These are phyloP conservation scores for Nissolia schottii DNA, from an alignment of 306 rosid genomes.

Conservation along the genomic window DNA sequence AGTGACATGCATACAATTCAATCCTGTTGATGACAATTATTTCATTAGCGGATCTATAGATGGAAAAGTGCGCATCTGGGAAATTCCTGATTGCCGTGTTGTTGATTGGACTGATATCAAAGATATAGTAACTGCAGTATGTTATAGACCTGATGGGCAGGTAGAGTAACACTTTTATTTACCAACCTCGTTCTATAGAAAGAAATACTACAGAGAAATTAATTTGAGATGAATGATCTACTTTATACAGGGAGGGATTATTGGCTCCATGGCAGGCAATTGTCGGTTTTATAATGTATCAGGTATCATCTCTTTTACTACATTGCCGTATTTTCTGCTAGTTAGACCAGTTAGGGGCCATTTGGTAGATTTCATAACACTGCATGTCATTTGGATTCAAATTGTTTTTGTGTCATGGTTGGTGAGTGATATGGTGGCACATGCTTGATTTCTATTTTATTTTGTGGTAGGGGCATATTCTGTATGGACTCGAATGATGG, in stretches of 20 bases:
- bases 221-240: constrained; percentile 20
- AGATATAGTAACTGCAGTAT: constrained; percentile 86
- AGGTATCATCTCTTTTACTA: constrained; percentile 45
- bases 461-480: background rate
- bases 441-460: background rate
- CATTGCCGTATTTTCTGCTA: background rate
- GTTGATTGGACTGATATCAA: constrained; percentile 75
- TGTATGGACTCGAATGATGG: background rate
- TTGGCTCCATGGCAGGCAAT: constrained; percentile 77
- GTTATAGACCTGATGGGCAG: constrained; percentile 93
- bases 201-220: constrained; percentile 3
- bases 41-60: constrained; percentile 97
- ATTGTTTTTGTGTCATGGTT: background rate
- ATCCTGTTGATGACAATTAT: constrained; percentile 82
- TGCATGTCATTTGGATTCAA: constrained; percentile 1
- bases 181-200: constrained; percentile 22
- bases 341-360: background rate
- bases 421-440: background rate
- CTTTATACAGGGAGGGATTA: constrained; percentile 68
- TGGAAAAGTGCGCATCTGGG: constrained; percentile 97
- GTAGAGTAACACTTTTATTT: constrained; percentile 35
- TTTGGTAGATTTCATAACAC: constrained; percentile 12
- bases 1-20: constrained; percentile 94
- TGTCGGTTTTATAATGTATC: constrained; percentile 71
- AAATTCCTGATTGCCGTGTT: constrained; percentile 67